Base-by-base conservation (phyloP, 2,329 filamentous ascomycete species). In the Arthrobotrys conoides region DNA sequence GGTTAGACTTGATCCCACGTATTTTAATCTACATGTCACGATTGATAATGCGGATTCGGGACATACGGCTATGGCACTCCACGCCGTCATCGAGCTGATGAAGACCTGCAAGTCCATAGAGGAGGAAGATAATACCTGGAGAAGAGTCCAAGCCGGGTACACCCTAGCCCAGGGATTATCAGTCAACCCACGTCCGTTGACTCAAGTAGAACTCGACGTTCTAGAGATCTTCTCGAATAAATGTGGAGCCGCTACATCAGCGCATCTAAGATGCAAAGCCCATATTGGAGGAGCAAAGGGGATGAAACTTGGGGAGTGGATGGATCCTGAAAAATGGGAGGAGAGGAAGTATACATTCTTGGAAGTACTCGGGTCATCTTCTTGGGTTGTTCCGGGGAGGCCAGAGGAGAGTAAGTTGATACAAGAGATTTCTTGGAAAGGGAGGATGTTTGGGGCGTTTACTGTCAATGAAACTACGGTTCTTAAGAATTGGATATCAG, bases 11-110 rank as follows among this genome's bases (percentile, higher is more conserved):
- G 83, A 87, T 69, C 81, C 85, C 0, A 86, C 86, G 48, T 88
- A 88, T 80, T 88, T 88, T 80, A 80, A 85, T n/a, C 82, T 88
- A 3, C 87, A 88, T 81, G 83, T 88, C 48, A 84, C 85, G 0
- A 88, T 88, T 63, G 87, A 88, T 80, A 88, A 88, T 80, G 83
- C 84, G 3, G 83, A 87, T 73, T 86, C 84, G 0, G 87, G 87
- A 0, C 87, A 88, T 80, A 83, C 85, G 12, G 86, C 86, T 1
- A 87, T 88, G 84, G 86, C 86, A 0, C 81, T 84, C 70, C 80
- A 83, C 22, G 83, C 83, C 16, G 85, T 85, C 9, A 80, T 72
- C 8, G 79, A 83, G 18, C 87, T 87, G 75, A 82, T 88, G 22
- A 80, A 83, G n/a, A 36, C 73, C 81, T 41, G 76, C 85, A 24